Evolutionary conservation across 164 flowering plant species (phyloP), one percentile per base, ranked within the genome.

Genomic region (Chloranthus sessilifolius): DNA sequence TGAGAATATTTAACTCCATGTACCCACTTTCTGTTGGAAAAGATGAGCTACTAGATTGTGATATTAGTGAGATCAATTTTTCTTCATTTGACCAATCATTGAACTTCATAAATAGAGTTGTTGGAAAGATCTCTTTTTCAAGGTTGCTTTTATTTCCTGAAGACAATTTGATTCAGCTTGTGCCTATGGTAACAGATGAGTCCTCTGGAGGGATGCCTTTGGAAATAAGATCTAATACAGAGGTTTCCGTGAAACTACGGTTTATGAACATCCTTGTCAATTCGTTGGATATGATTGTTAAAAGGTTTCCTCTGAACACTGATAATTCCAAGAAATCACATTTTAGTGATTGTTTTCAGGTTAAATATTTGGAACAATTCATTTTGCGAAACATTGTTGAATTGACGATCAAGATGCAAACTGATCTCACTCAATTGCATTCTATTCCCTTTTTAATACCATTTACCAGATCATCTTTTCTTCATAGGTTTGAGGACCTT

Each of bases 401-500:
- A 15, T 48, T 82, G 50, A 52, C 64, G 8, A 47, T 2, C 41
- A 43, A 61, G 61, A 72, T 84, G 75, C 64, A 26, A 12, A 59
- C 56, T 39, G 29, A 15, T 58, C 73, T 79, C 46, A 45, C 66
- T 38, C 66, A 74, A 26, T 34, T 74, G 65, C 47, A 64, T 50
- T 68, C 74, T 47, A 61, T 83, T 67, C 70, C 85, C 39, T 80
- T 80, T 50, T 27, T 92, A 25, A 83, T 79, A 60, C 61, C 74
- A 41, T 61, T 92, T 61, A 55, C 60, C 21, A 78, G 61, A 60
- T 66, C 74, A 5, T 61, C 81, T 64, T 79, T 92, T 63, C 71
- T 69, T 39, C 58, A 80, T 64, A 83, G 95, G 71, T 85, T 88
- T 75, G 87, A 73, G 55, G 95, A 92, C 68, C 74, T 84, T 1